These are phyloP conservation scores for Achaetomiella virescens DNA, from an alignment of 495 filamentous ascomycete species.

Conservation along the genomic window DNA sequence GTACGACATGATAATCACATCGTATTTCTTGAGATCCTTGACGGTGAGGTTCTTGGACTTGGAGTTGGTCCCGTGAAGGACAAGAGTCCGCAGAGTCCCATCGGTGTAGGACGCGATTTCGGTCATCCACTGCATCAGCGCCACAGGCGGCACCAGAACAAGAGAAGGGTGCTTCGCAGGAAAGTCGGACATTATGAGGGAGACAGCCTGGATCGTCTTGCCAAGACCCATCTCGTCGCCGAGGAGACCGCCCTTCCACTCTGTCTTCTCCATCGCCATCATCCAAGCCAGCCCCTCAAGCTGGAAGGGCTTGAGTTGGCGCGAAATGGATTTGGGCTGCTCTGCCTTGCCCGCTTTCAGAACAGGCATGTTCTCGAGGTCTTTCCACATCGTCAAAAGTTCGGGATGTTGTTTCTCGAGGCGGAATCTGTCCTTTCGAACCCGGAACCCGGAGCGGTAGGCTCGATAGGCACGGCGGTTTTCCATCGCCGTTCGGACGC, in stretches of 20 bases:
- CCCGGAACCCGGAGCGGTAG: constrained; percentile 21
- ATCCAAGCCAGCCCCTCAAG: constrained; percentile 93
- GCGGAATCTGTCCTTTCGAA: constrained; percentile 18
- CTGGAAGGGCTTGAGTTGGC: constrained; percentile 85
- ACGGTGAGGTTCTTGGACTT: constrained; percentile 68
- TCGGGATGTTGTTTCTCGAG: constrained; percentile 73
- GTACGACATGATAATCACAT: constrained; percentile 97
- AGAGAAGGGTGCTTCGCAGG: constrained; percentile 75
- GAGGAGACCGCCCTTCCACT: constrained; percentile 81
- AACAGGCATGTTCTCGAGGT: constrained; percentile 58
- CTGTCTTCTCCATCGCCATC: constrained; percentile 74
- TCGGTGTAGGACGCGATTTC: constrained; percentile 91
- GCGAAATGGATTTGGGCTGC: constrained; percentile 72
- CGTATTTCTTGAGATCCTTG: constrained; percentile 69
- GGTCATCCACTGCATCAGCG: constrained; percentile 92
- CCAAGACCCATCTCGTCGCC: constrained; percentile 98
- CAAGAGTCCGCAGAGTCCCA: constrained; percentile 78
- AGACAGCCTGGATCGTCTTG: constrained; percentile 96
- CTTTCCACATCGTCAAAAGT: constrained; percentile 75
- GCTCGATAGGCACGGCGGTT: constrained; percentile 26
- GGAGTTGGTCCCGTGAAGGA: constrained; percentile 80
- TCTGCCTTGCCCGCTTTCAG: constrained; percentile 59
- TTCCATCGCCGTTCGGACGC: constrained; percentile 8
- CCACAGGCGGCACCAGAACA: constrained; percentile 89
- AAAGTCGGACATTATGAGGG: constrained; percentile 94